Evolutionary conservation across 345 rosid species (phyloP), one percentile per base, ranked within the genome.

Genomic region (Heritiera littoralis): DNA sequence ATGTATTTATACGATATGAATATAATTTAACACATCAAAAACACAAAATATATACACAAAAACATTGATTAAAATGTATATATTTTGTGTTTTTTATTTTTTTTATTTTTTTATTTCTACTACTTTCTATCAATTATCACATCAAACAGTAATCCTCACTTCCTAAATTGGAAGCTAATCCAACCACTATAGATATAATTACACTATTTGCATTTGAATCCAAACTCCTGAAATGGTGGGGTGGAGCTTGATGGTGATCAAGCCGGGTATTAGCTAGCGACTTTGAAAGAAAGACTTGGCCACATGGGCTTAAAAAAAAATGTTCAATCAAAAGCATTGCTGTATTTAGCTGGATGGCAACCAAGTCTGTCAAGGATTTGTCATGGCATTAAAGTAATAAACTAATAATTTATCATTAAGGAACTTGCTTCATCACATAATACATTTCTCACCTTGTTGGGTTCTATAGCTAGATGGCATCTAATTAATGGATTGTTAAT

Each of bases 311-410:
- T 54, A 23, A 52, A 72, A 60, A 66, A 63, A 65, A 56, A 23
- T 35, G 38, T 35, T 77, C 45, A 43, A 80, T 68, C 74, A 67
- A 20, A 38, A 0, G 28, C 49, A 9, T 54, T n/a, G 82, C 71
- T 80, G 78, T 81, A 13, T 43, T 77, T 65, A 72, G 84, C 80
- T 77, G 80, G 80, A 72, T 58, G 28, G 23, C 76, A 70, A 59
- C 66, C 75, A 68, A 66, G 18, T 18, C 56, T n/a, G 54, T 40
- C 58, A 65, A 60, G 17, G 14, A 51, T 76, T 14, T 63, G 55
- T 41, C 11, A 28, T 41, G 38, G 38, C 55, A 66, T 68, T 49
- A 49, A 59, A 68, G 23, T 32, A n/a, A 38, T 51, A 41, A 41
- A 4, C 43, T 4, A 41, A 41, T 5, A 41, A 41, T 3, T 41